Base-by-base conservation (phyloP, 768 basidiomycete genomes). In the Lanmaoa pseudosensibilis region DNA sequence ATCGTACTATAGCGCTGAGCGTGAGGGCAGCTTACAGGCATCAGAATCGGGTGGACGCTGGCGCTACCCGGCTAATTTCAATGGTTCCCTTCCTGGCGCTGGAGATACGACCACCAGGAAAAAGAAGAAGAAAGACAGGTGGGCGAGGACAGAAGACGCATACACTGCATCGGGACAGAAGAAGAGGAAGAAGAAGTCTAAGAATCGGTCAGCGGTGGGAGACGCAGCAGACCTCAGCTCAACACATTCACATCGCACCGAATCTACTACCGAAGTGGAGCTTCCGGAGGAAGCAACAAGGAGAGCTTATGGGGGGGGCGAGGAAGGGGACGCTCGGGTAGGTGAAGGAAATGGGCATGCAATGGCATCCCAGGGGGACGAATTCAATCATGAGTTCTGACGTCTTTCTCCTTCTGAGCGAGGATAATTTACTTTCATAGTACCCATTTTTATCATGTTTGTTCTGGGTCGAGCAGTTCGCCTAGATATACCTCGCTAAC, bases 41-140 rank as follows among this genome's bases (percentile, higher is more conserved):
- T 67, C 73, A 40, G 66, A 72, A 37, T 65, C 67, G 36, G 71
- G 71, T 30, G 78, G 78, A 27, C 79, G 90, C 54, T 94, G 92
- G 92, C 89, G 80, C 60, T 94, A 94, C 73, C 90, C 89, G 15
- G 86, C 91, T 60, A 91, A 92, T 68, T 91, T 93, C 64, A 84
- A 86, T 46, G 90, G 91, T 60, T 58, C 75, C 7, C 46, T 65
- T 21, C 65, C 73, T 21, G 80, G 75, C 19, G 77, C 75, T 27
- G 77, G 77, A 59, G 76, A 77, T 52, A 59, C 57, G 27, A 56
- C 61, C 53, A 75, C 72, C 59, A 82, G 77, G 73, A 87, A 87
- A 74, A 86, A 86, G 63, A 82, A 83, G 50, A 93, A 92, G 57
- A 92, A 93, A 72, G 92, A 94, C 64, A 78, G 92, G 55, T 93